These are phyloP conservation scores for Epichloe festucae DNA, from an alignment of 2,329 filamentous ascomycete species.

Conservation along the genomic window DNA sequence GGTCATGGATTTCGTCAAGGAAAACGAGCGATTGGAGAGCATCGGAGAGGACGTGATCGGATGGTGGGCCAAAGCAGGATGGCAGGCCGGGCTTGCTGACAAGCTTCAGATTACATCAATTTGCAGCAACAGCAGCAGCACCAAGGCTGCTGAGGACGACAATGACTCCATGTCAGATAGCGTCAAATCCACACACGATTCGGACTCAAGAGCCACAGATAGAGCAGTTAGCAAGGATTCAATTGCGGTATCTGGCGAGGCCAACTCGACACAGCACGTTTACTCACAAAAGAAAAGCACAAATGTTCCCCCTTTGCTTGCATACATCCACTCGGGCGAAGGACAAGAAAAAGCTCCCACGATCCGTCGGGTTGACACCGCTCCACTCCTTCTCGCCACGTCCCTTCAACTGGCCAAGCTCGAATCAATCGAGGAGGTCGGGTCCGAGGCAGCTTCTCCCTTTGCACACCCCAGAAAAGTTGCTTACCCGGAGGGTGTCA, in stretches of 20 bases:
- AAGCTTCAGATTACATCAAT: slow-evolving; percentile 64
- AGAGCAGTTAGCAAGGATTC: background rate
- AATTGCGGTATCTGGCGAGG: background rate
- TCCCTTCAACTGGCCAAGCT: slow-evolving; percentile 82
- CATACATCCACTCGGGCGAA: slow-evolving; percentile 61
- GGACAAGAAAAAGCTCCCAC: slow-evolving; percentile 40
- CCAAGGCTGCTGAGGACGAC: slow-evolving; percentile 23
- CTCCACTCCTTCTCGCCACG: slow-evolving; percentile 65
- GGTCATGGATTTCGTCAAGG: slow-evolving; percentile 71
- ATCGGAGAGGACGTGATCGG: slow-evolving; percentile 85
- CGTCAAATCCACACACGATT: slow-evolving; percentile 14
- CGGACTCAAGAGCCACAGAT: slow-evolving; percentile 10
- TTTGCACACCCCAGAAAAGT: slow-evolving; percentile 72
- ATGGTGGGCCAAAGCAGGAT: slow-evolving; percentile 90
- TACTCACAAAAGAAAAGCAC: slow-evolving; percentile 5
- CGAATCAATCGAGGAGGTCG: slow-evolving; percentile 53
- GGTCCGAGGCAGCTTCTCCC: slow-evolving; percentile 46
- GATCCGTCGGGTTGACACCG: slow-evolving; percentile 79
- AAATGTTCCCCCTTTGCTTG: slow-evolving; percentile 57
- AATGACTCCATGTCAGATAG: slow-evolving; percentile 20
- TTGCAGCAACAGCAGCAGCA: slow-evolving; percentile 26
- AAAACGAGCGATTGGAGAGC: slow-evolving; percentile 72
- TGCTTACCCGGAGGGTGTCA: slow-evolving; percentile 70
- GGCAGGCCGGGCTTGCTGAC: slow-evolving; percentile 68
- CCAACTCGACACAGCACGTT: background rate